These are phyloP conservation scores for Lasiodiplodia sp. DNA, from an alignment of 2,329 filamentous ascomycete species.

Conservation along the genomic window DNA sequence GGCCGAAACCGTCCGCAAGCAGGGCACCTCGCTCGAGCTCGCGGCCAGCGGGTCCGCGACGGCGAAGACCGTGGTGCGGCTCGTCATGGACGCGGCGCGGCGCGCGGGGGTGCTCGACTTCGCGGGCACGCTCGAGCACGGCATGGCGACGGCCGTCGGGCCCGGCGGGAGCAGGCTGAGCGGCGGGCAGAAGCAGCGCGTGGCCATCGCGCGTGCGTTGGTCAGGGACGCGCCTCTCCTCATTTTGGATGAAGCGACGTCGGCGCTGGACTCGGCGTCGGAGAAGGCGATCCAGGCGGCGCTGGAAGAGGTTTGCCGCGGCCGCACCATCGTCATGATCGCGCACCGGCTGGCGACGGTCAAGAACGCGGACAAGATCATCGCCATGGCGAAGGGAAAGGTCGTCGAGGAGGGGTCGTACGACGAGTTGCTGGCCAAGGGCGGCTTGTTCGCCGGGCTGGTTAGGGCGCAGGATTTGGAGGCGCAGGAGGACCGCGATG, in stretches of 20 bases:
- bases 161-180: slow-evolving; percentile 82
- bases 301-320: slow-evolving; percentile 63
- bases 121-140: slow-evolving; percentile 42
- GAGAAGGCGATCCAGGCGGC: slow-evolving; percentile 73
- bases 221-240: slow-evolving; percentile 88
- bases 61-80: not conserved
- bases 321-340: slow-evolving; percentile 51
- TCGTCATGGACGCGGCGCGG: not conserved
- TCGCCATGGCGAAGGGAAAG: slow-evolving; percentile 48
- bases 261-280: slow-evolving; percentile 29
- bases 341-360: slow-evolving; percentile 51
- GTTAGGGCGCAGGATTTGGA: slow-evolving; percentile 9
- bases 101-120: slow-evolving; percentile 5
- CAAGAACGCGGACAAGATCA: slow-evolving; percentile 49
- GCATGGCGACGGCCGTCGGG: slow-evolving; percentile 82
- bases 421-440: slow-evolving; percentile 46
- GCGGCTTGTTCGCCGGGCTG: slow-evolving; percentile 48
- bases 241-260: slow-evolving; percentile 42
- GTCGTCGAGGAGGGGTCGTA: slow-evolving; percentile 50
- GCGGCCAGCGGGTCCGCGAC: not conserved
- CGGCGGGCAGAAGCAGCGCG: slow-evolving; percentile 92
- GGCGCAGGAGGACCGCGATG: not conserved
- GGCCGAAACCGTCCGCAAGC: slow-evolving; percentile 59
- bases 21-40: not conserved
- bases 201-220: slow-evolving; percentile 89